A percentile compares a stretch with the other conserved stretches of the same genome.
Conservation (phyloP, 495 filamentous ascomycete genomes). For the Aspergillus sparsus region DNA sequence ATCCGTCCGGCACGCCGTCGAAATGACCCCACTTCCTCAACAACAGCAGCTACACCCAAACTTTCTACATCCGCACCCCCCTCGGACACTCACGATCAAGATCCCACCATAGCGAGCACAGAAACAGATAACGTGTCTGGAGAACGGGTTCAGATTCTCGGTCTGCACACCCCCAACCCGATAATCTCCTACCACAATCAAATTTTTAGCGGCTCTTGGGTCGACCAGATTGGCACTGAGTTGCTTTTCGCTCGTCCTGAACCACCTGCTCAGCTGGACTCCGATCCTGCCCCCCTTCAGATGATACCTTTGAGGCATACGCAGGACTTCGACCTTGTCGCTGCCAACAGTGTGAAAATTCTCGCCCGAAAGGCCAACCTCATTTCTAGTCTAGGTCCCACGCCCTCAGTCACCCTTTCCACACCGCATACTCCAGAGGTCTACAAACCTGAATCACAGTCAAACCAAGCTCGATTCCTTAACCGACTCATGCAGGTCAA, state of each 20-base stretch:
- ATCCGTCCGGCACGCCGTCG: constrained; percentile 39
- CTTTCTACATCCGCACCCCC: neutral
- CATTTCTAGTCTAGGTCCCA: constrained; percentile 31
- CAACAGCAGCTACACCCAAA: neutral
- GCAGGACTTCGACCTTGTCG: constrained; percentile 61
- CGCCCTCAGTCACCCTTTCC: constrained; percentile 7
- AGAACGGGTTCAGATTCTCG: constrained; percentile 73
- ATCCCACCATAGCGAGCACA: constrained; percentile 27
- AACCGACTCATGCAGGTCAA: constrained; percentile 46
- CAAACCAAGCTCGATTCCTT: constrained; percentile 49
- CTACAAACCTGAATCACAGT: constrained; percentile 22
- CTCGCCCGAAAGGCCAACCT: constrained; percentile 47
- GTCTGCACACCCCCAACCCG: constrained; percentile 71
- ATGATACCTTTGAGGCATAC: constrained; percentile 39
- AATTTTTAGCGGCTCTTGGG: constrained; percentile 76
- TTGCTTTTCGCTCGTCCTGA: constrained; percentile 63
- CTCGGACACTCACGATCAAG: constrained; percentile 19
- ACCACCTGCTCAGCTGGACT: constrained; percentile 31
- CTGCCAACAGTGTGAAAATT: constrained; percentile 56
- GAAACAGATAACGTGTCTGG: constrained; percentile 28
- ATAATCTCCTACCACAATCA: constrained; percentile 73
- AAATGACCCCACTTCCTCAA: constrained; percentile 20
- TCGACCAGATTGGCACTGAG: constrained; percentile 76
- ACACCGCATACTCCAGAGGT: constrained; percentile 13
- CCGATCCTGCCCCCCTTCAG: constrained; percentile 24